Percentiles rank a stretch among this genome's conserved stretches.
phyloP scores from a whole-genome alignment of 1,284 basidiomycete species.

The Anthracocystis walkeri region DNA sequence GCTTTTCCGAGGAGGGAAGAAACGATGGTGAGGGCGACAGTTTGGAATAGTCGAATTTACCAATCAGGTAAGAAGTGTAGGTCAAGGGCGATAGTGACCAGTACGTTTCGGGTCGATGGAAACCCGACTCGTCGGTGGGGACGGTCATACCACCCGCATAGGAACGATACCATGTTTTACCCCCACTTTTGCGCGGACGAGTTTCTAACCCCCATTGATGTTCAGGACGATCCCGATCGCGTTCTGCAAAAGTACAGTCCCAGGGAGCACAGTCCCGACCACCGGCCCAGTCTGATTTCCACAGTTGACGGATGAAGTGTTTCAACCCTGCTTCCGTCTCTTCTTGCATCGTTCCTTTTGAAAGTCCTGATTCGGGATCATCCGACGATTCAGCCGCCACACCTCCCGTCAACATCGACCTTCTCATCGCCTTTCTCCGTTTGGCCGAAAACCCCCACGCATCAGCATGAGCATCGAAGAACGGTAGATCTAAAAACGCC shows the following conservation, averaged over 20 bases:
- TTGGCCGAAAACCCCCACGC: slow-evolving; percentile 37
- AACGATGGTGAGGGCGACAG: slow-evolving; percentile 21
- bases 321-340: slow-evolving; percentile 16
- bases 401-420: slow-evolving; percentile 4
- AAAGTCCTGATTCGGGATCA: background rate
- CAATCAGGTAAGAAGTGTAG: slow-evolving; percentile 29
- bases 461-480: slow-evolving; percentile 51
- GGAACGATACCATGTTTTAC: slow-evolving; percentile 46
- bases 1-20: background rate
- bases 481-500: slow-evolving; percentile 38
- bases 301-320: slow-evolving; percentile 36
- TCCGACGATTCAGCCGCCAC: background rate
- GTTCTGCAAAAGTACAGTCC: slow-evolving; percentile 53
- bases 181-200: background rate
- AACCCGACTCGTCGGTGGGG: slow-evolving; percentile 4
- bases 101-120: slow-evolving; percentile 32
- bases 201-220: slow-evolving; percentile 32
- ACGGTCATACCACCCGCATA: slow-evolving; percentile 48
- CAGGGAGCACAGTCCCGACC: slow-evolving; percentile 55
- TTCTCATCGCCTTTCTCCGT: slow-evolving; percentile 6
- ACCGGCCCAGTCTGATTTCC: slow-evolving; percentile 52
- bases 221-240: slow-evolving; percentile 21
- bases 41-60: slow-evolving; percentile 36
- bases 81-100: slow-evolving; percentile 40
- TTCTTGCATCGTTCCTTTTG: background rate